These are phyloP conservation scores for Pezicula radicicola DNA, from an alignment of 2,329 filamentous ascomycete species.

Conservation along the genomic window DNA sequence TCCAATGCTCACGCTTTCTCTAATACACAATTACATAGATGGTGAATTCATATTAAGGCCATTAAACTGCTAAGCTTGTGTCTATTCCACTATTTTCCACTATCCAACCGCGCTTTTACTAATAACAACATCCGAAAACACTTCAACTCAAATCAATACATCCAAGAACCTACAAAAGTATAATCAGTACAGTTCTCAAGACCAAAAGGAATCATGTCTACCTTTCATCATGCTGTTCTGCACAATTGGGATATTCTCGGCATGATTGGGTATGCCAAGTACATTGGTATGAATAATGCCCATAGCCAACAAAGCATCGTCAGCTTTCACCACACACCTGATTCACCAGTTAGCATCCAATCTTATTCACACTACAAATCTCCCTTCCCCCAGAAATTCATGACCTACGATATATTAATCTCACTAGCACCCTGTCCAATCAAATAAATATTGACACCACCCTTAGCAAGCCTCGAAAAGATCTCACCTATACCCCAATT, in stretches of 20 bases:
- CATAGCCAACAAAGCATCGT: constrained; percentile 10
- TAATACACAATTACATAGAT: no score
- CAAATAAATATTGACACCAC: constrained; percentile 53
- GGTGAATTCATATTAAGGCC: no score
- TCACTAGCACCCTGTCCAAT: constrained; percentile 42
- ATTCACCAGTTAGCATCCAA: background rate
- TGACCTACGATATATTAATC: constrained; percentile 19
- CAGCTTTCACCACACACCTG: constrained; percentile 7
- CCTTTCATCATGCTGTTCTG: constrained; percentile 14
- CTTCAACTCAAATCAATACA: background rate
- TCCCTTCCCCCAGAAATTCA: background rate
- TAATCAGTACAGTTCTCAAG: background rate
- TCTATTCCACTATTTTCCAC: no score
- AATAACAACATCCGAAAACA: no score
- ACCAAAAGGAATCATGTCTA: background rate
- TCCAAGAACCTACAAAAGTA: background rate
- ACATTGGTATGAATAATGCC: constrained; percentile 15
- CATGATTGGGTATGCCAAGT: constrained; percentile 8
- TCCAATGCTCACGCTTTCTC: no score
- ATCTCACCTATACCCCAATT: constrained; percentile 43
- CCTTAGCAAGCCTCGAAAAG: constrained; percentile 46
- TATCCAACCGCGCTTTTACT: no score
- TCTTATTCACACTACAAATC: background rate
- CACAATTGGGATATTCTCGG: background rate
- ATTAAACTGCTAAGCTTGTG: no score